Conservation (phyloP, 2,329 filamentous ascomycete genomes). For the Monosporascus ibericus region DNA sequence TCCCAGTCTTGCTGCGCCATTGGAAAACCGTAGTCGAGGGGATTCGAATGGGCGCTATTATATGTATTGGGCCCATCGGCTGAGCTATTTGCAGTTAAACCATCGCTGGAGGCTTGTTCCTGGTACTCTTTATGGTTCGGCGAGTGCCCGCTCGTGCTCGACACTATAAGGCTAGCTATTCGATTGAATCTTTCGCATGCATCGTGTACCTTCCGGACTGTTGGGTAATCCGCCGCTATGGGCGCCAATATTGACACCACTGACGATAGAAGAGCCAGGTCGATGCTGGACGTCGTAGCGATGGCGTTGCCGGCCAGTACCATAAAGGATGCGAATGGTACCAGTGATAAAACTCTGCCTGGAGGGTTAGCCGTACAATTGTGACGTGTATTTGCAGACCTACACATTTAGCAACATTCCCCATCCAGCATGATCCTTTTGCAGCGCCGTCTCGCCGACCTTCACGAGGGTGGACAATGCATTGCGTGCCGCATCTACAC, state of each 20-base stretch:
- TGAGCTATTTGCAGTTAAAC: background rate
- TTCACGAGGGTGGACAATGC: conserved; percentile 13
- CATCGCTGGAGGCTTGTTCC: conserved; percentile 1
- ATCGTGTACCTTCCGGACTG: conserved; percentile 15
- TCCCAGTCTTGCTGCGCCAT: conserved; percentile 24
- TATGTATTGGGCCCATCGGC: background rate
- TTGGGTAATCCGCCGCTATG: conserved; percentile 5
- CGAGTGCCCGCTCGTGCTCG: conserved; percentile 6
- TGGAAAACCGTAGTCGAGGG: conserved; percentile 14
- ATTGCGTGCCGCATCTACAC: conserved; percentile 16
- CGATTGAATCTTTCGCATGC: conserved; percentile 17
- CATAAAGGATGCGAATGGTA: conserved; percentile 20
- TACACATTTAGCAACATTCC: conserved; percentile 16
- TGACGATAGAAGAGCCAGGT: conserved; percentile 15
- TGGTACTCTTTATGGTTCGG: conserved; percentile 1
- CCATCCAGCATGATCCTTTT: conserved; percentile 4
- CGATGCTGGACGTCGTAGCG: conserved; percentile 15
- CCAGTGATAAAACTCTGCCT: conserved; percentile 15
- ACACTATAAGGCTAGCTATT: conserved; percentile 16
- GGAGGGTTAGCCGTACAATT: conserved; percentile 1
- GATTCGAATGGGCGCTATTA: background rate
- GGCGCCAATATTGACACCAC: conserved; percentile 12
- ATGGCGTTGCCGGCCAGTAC: conserved; percentile 22
- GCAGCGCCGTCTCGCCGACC: conserved; percentile 9
- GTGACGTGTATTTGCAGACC: background rate